Evolutionary conservation across 2,329 filamentous ascomycete species (phyloP).

Genomic region (Geosmithia putterillii): DNA sequence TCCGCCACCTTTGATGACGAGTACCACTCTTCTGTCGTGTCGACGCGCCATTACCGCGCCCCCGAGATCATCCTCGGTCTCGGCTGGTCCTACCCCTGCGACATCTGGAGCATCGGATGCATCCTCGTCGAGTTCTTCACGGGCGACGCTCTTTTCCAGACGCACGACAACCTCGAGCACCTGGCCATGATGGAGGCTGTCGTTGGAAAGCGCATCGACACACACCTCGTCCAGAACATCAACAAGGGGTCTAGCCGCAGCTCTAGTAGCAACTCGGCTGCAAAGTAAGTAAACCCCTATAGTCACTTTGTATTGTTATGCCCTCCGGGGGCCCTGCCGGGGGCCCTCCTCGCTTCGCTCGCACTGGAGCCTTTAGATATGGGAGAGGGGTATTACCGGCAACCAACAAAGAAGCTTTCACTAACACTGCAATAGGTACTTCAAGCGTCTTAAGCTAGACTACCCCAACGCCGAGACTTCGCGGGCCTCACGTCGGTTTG

Average conservation of each 20-base stretch:
- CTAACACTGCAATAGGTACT: constrained; percentile 39
- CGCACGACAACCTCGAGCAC: constrained; percentile 61
- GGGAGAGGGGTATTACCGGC: too few relatives aligned
- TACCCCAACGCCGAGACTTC: constrained; percentile 54
- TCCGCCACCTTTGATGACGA: constrained; percentile 63
- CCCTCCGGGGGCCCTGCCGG: neutral
- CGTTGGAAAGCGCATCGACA: constrained; percentile 45
- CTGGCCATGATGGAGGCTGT: constrained; percentile 68
- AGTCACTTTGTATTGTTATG: neutral
- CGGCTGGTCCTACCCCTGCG: constrained; percentile 60
- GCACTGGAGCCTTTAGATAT: too few relatives aligned
- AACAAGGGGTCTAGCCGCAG: constrained; percentile 42
- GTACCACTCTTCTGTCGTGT: constrained; percentile 61
- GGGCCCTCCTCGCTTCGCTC: neutral
- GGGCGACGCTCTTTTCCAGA: constrained; percentile 59
- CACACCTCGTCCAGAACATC: constrained; percentile 36
- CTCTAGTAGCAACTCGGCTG: constrained; percentile 46
- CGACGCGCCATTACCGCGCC: constrained; percentile 56
- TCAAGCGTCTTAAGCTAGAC: constrained; percentile 52
- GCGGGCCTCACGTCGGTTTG: constrained; percentile 51
- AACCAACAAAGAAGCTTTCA: too few relatives aligned
- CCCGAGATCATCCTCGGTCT: constrained; percentile 60
- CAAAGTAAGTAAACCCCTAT: constrained; percentile 37
- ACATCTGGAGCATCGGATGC: constrained; percentile 65
- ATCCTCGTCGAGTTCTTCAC: constrained; percentile 64